Evolutionary conservation across 768 basidiomycete genomes (phyloP).

Genomic region (Tricholoma furcatifolium): DNA sequence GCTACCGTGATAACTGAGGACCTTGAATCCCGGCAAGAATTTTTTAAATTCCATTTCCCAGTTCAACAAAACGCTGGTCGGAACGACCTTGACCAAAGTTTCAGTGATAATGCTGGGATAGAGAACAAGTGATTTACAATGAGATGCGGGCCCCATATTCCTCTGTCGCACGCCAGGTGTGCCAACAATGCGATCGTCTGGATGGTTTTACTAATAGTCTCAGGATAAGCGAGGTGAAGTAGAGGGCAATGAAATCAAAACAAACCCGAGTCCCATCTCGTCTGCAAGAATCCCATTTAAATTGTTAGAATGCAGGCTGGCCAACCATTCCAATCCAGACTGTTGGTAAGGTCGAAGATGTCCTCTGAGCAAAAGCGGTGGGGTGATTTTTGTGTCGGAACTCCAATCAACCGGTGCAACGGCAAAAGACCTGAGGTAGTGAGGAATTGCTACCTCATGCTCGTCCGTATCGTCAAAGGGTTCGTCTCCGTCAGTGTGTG

Average conservation of each 20-base stretch:
- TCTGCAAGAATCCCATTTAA: conserved; percentile 86
- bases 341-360: conserved; percentile 91
- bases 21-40: conserved; percentile 86
- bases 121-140: conserved; percentile 48
- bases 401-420: conserved; percentile 74
- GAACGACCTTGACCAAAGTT: conserved; percentile 59
- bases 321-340: conserved; percentile 91
- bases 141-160: conserved; percentile 92
- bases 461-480: conserved; percentile 15
- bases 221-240: neutral
- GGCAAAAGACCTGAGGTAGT: conserved; percentile 66
- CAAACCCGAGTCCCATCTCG: conserved; percentile 93
- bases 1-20: conserved; percentile 87
- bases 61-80: conserved; percentile 91
- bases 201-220: conserved; percentile 75
- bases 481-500: neutral
- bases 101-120: conserved; percentile 16
- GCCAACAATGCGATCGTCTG: conserved; percentile 95
- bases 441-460: conserved; percentile 38
- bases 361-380: conserved; percentile 81
- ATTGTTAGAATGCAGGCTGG: conserved; percentile 78
- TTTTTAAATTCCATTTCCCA: conserved; percentile 99
- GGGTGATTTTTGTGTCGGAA: conserved; percentile 50
- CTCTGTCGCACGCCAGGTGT: conserved; percentile 86
- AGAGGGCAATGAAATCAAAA: conserved; percentile 8